Evolutionary conservation across 2,329 filamentous ascomycete species (phyloP).

Genomic region (Metarhizium guizhouense): DNA sequence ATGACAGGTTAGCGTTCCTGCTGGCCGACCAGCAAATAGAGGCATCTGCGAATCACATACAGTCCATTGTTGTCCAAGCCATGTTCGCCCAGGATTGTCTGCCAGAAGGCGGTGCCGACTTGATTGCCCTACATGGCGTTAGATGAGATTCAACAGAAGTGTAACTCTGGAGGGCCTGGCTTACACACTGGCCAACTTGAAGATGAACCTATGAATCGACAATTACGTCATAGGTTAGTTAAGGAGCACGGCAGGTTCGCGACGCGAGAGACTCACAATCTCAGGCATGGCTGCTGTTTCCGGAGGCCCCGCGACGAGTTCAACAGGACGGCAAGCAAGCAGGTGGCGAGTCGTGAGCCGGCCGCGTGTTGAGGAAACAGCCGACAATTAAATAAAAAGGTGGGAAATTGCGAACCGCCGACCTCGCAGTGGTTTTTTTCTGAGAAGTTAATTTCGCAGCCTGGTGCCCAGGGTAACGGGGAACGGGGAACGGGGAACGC

Average conservation of each 20-base stretch:
- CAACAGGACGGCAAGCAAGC: background rate
- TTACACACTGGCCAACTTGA: slow-evolving; percentile 98
- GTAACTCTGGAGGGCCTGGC: slow-evolving; percentile 35
- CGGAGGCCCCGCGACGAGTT: background rate
- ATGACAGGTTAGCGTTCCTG: background rate
- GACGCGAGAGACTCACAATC: slow-evolving; percentile 6
- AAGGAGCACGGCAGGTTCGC: background rate
- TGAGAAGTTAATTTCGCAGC: background rate
- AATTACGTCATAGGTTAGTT: slow-evolving; percentile 39
- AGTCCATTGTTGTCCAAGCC: slow-evolving; percentile 94
- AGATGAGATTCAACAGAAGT: slow-evolving; percentile 15
- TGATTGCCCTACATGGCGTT: slow-evolving; percentile 77
- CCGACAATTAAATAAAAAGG: background rate
- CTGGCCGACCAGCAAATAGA: background rate
- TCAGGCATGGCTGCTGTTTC: slow-evolving; percentile 6
- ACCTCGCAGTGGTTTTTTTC: background rate
- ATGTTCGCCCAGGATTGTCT: slow-evolving; percentile 81
- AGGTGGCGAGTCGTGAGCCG: background rate
- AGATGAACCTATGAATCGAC: slow-evolving; percentile 75
- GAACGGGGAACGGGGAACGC: background rate
- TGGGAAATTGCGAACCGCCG: background rate
- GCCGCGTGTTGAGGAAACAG: background rate
- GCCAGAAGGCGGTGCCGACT: slow-evolving; percentile 99
- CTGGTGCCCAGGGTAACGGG: slow-evolving; percentile 1
- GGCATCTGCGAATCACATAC: background rate